Conservation (phyloP, 75 land plant species). For the Picea sitchensis region DNA sequence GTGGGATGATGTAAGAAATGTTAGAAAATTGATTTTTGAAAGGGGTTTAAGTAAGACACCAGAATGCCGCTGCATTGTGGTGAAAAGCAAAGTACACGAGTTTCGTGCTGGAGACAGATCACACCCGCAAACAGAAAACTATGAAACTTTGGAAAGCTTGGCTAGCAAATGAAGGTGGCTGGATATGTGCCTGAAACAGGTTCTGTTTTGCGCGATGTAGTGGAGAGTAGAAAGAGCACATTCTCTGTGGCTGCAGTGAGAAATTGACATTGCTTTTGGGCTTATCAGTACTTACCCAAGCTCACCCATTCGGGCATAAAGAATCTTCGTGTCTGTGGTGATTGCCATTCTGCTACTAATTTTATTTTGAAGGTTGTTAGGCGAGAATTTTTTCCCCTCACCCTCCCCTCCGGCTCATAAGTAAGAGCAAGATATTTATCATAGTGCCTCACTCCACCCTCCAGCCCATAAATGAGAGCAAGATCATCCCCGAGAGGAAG, state of each 20-base stretch:
- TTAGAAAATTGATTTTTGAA: too few relatives aligned
- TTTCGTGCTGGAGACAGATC: neutral
- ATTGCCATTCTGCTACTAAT: neutral
- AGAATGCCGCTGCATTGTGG: neutral
- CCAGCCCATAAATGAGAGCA: too few relatives aligned
- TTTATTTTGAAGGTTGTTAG: too few relatives aligned
- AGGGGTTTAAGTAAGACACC: too few relatives aligned
- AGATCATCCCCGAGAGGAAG: too few relatives aligned
- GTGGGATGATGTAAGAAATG: conserved; percentile 31
- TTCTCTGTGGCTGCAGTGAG: neutral
- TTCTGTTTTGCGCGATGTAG: neutral
- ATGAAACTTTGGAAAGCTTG: neutral
- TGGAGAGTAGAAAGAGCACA: neutral
- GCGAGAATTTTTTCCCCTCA: too few relatives aligned
- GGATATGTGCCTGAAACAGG: neutral
- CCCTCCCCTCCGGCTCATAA: too few relatives aligned
- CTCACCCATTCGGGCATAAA: neutral
- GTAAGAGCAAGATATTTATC: too few relatives aligned
- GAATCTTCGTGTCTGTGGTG: neutral
- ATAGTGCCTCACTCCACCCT: too few relatives aligned
- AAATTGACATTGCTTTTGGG: neutral
- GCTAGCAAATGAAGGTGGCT: neutral
- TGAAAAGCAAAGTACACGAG: neutral
- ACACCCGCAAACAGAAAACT: neutral
- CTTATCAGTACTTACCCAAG: neutral